These are phyloP conservation scores for Malbranchea cinnamomea DNA, from an alignment of 2,329 filamentous ascomycete genomes.

Conservation along the genomic window DNA sequence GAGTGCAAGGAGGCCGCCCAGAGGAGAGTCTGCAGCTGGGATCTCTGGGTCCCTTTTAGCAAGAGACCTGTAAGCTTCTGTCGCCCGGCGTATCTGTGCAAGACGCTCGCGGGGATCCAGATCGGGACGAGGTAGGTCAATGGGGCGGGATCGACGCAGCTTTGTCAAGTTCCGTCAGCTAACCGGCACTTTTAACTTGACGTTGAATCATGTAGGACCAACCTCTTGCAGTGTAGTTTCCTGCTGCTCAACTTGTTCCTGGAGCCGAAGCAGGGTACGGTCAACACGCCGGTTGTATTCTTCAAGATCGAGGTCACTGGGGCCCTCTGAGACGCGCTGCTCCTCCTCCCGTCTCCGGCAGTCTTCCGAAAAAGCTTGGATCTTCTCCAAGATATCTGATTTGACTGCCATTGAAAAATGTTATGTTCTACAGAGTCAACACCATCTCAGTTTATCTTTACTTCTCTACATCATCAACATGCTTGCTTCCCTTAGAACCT, in stretches of 20 bases:
- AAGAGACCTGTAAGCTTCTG: slow-evolving; percentile 50
- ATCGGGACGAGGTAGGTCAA: slow-evolving; percentile 16
- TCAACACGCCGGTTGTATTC: slow-evolving; percentile 36
- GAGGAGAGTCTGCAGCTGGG: slow-evolving; percentile 49
- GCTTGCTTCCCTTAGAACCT: too few species aligned
- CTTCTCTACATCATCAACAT: not conserved
- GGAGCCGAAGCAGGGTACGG: slow-evolving; percentile 52
- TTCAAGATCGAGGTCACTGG: slow-evolving; percentile 17
- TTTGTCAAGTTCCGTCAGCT: slow-evolving; percentile 9
- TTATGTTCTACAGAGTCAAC: not conserved
- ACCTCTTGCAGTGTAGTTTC: slow-evolving; percentile 34
- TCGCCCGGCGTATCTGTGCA: slow-evolving; percentile 39
- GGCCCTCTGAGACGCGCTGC: slow-evolving; percentile 17
- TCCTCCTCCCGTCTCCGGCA: slow-evolving; percentile 22
- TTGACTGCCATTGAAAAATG: slow-evolving; percentile 1
- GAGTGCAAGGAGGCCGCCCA: slow-evolving; percentile 58
- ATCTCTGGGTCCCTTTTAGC: slow-evolving; percentile 48
- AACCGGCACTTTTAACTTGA: not conserved
- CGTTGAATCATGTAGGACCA: slow-evolving; percentile 7
- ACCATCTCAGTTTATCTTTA: too few species aligned
- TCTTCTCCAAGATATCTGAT: slow-evolving; percentile 7
- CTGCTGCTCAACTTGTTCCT: slow-evolving; percentile 35
- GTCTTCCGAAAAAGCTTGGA: slow-evolving; percentile 17
- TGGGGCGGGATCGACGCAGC: slow-evolving; percentile 13
- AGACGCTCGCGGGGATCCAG: slow-evolving; percentile 20